Conservation (phyloP, 768 basidiomycete species). For the Trametes meyenii region DNA sequence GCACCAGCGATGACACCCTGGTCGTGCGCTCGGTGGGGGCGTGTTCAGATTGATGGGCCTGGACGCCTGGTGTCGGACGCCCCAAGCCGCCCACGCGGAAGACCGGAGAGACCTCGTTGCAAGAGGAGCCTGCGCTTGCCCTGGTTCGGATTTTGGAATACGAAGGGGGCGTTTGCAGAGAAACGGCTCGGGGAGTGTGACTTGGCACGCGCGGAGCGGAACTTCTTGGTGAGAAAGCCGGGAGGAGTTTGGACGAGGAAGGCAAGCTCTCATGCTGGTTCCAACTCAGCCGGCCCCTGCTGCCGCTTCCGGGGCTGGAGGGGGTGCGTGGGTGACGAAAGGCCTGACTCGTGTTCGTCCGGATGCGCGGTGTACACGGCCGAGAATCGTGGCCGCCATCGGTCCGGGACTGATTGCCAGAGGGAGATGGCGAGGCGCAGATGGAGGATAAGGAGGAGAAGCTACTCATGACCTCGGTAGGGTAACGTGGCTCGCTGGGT, state of each 20-base stretch:
- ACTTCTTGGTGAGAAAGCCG: constrained; percentile 18
- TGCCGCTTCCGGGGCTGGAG: constrained; percentile 19
- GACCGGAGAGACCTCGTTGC: constrained; percentile 24
- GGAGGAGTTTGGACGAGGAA: constrained; percentile 18
- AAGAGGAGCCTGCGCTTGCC: constrained; percentile 25
- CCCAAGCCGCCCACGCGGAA: constrained; percentile 20
- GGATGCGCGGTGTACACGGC: constrained; percentile 19
- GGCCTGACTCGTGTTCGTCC: constrained; percentile 15
- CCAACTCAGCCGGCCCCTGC: constrained; percentile 13
- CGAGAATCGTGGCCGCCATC: constrained; percentile 16
- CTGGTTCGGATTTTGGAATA: constrained; percentile 23
- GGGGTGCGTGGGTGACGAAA: constrained; percentile 7
- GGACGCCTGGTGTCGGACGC: constrained; percentile 20
- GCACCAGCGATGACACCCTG: constrained; percentile 21
- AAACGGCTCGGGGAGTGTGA: constrained; percentile 16
- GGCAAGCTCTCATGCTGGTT: constrained; percentile 14
- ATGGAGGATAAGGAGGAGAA: constrained; percentile 26
- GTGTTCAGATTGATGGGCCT: constrained; percentile 33
- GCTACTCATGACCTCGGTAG: constrained; percentile 29
- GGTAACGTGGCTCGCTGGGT: constrained; percentile 31
- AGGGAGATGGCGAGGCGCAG: constrained; percentile 22
- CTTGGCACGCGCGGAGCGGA: constrained; percentile 4
- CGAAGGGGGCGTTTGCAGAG: constrained; percentile 21
- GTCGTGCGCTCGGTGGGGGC: constrained; percentile 22
- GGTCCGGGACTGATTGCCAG: constrained; percentile 19